phyloP scores from a whole-genome alignment of 257 asterid species.

The Solanum tacnaense region DNA sequence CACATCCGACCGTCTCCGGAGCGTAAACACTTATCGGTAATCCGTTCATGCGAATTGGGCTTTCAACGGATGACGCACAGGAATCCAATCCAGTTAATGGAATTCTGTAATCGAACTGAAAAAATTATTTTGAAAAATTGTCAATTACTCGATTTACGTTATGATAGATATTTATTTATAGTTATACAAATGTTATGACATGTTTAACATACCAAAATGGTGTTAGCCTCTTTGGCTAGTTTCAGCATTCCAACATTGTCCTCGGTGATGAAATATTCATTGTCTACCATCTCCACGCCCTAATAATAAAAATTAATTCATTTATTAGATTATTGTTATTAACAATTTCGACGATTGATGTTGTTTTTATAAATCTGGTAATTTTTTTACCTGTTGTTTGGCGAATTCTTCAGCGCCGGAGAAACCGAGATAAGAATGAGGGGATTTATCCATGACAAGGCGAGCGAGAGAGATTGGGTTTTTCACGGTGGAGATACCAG shows the following conservation, averaged over 20 bases:
- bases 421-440: conserved; percentile 88
- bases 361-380: background rate
- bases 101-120: conserved; percentile 71
- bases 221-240: conserved; percentile 84
- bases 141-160: background rate
- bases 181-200: background rate
- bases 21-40: conserved; percentile 75
- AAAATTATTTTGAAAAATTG: background rate
- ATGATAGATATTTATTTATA: background rate
- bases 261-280: conserved; percentile 76
- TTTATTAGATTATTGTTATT: background rate
- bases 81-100: conserved; percentile 40
- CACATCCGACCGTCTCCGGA: conserved; percentile 94
- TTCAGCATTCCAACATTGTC: conserved; percentile 89
- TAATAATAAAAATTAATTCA: background rate
- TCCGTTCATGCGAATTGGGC: conserved; percentile 71
- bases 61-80: conserved; percentile 42
- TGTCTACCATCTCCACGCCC: conserved; percentile 85
- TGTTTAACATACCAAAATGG: conserved; percentile 42
- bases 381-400: conserved; percentile 47
- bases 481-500: conserved; percentile 78
- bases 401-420: conserved; percentile 92
- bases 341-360: background rate
- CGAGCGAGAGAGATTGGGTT: conserved; percentile 95
- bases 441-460: conserved; percentile 92